Percentiles rank a stretch among this genome's conserved stretches.
Conservation (phyloP, 805 yeast species). For the Saccharomyces mikatae region DNA sequence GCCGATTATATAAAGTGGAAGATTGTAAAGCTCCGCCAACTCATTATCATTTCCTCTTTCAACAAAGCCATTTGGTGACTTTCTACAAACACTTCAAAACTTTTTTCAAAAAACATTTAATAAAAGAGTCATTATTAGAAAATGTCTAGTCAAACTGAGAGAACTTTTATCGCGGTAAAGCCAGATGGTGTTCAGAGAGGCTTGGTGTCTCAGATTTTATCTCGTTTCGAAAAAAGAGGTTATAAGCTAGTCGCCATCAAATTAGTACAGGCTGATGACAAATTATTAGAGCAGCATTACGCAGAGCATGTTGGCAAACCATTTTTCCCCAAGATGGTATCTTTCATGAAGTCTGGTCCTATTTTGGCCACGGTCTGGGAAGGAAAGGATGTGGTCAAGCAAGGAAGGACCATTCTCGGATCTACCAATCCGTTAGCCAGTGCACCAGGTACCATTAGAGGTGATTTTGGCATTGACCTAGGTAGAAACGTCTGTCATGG, state of each 20-base stretch:
- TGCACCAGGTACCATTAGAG: slow-evolving; percentile 99
- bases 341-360: slow-evolving; percentile 98
- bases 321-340: slow-evolving; percentile 92
- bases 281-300: slow-evolving; percentile 86
- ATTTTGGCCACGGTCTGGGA: slow-evolving; percentile 99
- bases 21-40: not conserved
- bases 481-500: slow-evolving; percentile 99
- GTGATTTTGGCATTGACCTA: slow-evolving; percentile 96
- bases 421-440: slow-evolving; percentile 97
- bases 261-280: slow-evolving; percentile 80
- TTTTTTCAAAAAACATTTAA: not conserved
- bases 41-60: not conserved
- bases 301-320: slow-evolving; percentile 92
- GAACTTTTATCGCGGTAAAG: slow-evolving; percentile 89
- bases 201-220: slow-evolving; percentile 76
- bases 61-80: not conserved
- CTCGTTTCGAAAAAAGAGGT: slow-evolving; percentile 95
- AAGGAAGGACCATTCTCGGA: slow-evolving; percentile 95
- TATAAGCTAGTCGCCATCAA: slow-evolving; percentile 95
- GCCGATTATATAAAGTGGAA: not conserved
- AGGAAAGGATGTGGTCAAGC: slow-evolving; percentile 98
- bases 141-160: slow-evolving; percentile 39
- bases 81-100: not conserved
- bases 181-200: slow-evolving; percentile 99
- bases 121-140: not conserved